phyloP scores from a whole-genome alignment of 202 grass and related monocot genomes.

The Dendrocalamus latiflorus region DNA sequence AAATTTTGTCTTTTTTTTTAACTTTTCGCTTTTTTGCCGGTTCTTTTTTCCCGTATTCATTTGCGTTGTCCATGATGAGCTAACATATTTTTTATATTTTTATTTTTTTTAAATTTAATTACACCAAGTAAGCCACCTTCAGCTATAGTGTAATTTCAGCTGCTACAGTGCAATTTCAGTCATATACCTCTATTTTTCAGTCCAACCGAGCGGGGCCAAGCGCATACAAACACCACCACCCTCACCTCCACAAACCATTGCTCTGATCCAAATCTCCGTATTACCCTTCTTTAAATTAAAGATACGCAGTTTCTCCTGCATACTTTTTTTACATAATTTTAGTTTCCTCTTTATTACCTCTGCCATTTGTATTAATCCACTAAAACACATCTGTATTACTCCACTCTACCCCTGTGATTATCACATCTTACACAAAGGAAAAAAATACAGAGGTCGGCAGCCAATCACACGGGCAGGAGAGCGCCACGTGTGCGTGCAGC shows the following conservation, averaged over 20 bases:
- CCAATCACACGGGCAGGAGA: conserved; percentile 19
- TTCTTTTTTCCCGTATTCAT: too few relatives aligned
- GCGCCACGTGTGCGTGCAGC: conserved; percentile 35
- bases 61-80: too few relatives aligned
- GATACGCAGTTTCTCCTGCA: not conserved
- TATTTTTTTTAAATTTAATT: too few relatives aligned
- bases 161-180: too few relatives aligned
- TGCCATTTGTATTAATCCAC: not conserved
- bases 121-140: too few relatives aligned
- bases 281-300: not conserved
- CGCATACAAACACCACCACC: not conserved
- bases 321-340: not conserved
- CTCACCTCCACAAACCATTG: not conserved
- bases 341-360: not conserved
- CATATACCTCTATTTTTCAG: too few relatives aligned
- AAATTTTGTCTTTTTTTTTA: too few relatives aligned
- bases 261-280: not conserved
- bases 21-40: too few relatives aligned
- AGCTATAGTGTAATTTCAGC: too few relatives aligned
- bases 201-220: too few relatives aligned
- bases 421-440: not conserved
- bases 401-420: not conserved
- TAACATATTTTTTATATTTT: too few relatives aligned
- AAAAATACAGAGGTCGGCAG: not conserved
- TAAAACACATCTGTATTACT: not conserved